phyloP scores from a whole-genome alignment of 345 rosid species.

The Nephelium lappaceum region DNA sequence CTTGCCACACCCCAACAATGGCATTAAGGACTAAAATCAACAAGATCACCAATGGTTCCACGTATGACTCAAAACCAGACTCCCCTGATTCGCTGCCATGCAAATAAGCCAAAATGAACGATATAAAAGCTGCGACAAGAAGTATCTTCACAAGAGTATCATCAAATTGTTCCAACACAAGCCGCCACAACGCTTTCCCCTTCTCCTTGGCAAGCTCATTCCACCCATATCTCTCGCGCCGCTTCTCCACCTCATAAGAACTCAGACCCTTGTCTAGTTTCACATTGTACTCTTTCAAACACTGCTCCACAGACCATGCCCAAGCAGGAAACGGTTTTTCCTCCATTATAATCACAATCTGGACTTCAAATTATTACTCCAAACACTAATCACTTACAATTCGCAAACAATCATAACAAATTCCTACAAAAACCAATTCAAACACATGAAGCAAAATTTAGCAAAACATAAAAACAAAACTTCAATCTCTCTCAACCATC shows the following conservation, averaged over 20 bases:
- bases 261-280: conserved; percentile 68
- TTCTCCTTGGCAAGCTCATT: conserved; percentile 88
- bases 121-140: conserved; percentile 80
- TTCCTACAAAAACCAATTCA: conserved; percentile 30
- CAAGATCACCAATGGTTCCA: conserved; percentile 86
- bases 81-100: conserved; percentile 53
- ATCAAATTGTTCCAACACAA: conserved; percentile 79
- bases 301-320: conserved; percentile 81
- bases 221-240: conserved; percentile 65
- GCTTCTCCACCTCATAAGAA: conserved; percentile 63
- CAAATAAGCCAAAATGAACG: conserved; percentile 77
- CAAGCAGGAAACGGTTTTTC: conserved; percentile 75
- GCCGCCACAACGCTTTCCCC: conserved; percentile 84
- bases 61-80: conserved; percentile 69
- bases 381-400: conserved; percentile 7
- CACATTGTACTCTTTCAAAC: conserved; percentile 68
- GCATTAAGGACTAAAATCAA: conserved; percentile 80
- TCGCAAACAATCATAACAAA: conserved; percentile 17
- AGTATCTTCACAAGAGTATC: conserved; percentile 92
- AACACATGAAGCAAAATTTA: conserved; percentile 11
- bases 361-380: conserved; percentile 29
- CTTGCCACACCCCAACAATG: conserved; percentile 96
- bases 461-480: neutral
- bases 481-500: neutral
- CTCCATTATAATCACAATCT: conserved; percentile 43